Evolutionary conservation across 2,329 filamentous ascomycete genomes (phyloP), one percentile per base, ranked within the genome.

Genomic region (Lachnum nothofagi): DNA sequence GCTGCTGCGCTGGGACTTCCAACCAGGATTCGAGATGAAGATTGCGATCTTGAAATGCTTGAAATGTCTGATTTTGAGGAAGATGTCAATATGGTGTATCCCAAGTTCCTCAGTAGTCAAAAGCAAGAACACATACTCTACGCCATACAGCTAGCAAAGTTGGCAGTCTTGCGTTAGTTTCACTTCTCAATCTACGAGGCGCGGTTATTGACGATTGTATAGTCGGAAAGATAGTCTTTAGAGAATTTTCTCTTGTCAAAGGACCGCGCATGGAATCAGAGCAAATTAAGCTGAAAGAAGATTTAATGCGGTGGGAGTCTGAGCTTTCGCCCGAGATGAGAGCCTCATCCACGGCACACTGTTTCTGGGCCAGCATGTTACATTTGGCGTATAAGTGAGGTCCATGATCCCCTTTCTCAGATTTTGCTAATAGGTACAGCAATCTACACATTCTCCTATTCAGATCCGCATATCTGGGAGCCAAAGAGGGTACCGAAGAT

Each of bases 391-490:
- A 71, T 51, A 73, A 74, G 67, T 69, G 58, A n/a, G 58, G 43
- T 5, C 17, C 4, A 27, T 6, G 17, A 3, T 19, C 10, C 12
- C 43, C 22, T 17, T 22, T 29, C 10, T 5, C 6, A 42, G 4
- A 10, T 6, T 23, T 16, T 20, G 37, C 24, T 34, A 33, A 42
- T 22, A 12, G 20, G 27, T 8, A 16, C 43, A 69, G 67, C 53
- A 73, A 76, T 50, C 56, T 75, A 0, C 67, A 72, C 9, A 69
- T 75, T 19, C 61, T 75, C 0, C 65, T 76, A 1, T 68, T 74
- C 48, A 65, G 73, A 20, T 67, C 68, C 0, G 66, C 63, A 5
- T 74, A 72, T 42, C 60, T 74, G n/a, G 59, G 67, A 33, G 56
- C 62, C 1, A 55, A 57, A 3, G 51, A 56, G 5, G 61, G 64